A percentile compares a stretch with the other conserved stretches of the same genome.
Evolutionary conservation across 2,329 filamentous ascomycete species (phyloP).

Genomic region (Tolypocladium tundrense): DNA sequence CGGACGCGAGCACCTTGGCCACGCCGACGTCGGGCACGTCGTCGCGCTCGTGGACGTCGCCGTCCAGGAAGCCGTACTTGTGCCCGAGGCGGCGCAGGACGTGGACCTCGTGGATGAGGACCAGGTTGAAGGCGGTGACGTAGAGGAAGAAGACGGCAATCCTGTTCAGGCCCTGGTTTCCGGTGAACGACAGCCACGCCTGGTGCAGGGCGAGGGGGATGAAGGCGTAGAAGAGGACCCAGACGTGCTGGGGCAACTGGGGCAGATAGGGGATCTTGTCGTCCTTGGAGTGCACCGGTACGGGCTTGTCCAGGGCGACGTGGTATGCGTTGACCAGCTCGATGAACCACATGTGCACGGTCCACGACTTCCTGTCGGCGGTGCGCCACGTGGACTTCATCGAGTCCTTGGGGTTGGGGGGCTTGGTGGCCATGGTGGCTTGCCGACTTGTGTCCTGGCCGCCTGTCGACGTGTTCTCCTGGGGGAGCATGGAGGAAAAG

Average conservation of each 20-base stretch:
- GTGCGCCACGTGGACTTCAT: slow-evolving; percentile 30
- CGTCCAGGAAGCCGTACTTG: slow-evolving; percentile 29
- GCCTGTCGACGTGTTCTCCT: background rate
- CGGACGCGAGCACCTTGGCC: slow-evolving; percentile 18
- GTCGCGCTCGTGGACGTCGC: slow-evolving; percentile 31
- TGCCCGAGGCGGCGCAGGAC: slow-evolving; percentile 27
- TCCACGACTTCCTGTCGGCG: slow-evolving; percentile 18
- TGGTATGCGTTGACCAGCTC: slow-evolving; percentile 19
- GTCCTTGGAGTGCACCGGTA: slow-evolving; percentile 27
- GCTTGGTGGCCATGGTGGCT: background rate
- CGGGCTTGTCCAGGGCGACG: slow-evolving; percentile 14
- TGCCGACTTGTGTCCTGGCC: background rate
- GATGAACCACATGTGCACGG: slow-evolving; percentile 18
- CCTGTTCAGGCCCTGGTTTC: slow-evolving; percentile 15
- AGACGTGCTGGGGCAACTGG: slow-evolving; percentile 24
- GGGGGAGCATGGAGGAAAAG: background rate
- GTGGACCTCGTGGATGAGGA: slow-evolving; percentile 28
- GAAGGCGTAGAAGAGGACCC: slow-evolving; percentile 26
- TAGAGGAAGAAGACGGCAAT: slow-evolving; percentile 25
- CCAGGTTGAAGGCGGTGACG: slow-evolving; percentile 25
- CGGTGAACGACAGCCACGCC: slow-evolving; percentile 17
- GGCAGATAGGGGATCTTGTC: slow-evolving; percentile 29
- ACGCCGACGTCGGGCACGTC: slow-evolving; percentile 29
- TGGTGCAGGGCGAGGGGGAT: slow-evolving; percentile 28
- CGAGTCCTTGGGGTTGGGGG: slow-evolving; percentile 17